Evolutionary conservation across 371 early-diverging fungal species (phyloP).

Genomic region (Mucor piriformis): DNA sequence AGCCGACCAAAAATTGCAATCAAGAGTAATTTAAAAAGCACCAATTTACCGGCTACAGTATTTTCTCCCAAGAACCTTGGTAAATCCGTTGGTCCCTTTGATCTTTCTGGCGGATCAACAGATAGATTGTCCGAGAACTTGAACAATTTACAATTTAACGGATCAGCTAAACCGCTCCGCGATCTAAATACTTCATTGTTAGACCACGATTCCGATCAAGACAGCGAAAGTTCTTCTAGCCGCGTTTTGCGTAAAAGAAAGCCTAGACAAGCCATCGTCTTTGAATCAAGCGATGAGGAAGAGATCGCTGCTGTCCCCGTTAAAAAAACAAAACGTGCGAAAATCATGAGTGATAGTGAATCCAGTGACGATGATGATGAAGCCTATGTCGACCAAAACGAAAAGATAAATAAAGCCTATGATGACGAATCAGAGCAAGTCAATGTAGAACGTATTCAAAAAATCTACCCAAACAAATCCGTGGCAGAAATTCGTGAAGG

Average conservation of each 20-base stretch:
- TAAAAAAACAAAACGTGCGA: not conserved
- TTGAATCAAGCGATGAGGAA: constrained; percentile 1
- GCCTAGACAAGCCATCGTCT: not conserved
- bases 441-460: constrained; percentile 9
- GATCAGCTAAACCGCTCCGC: not conserved
- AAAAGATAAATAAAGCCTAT: constrained; percentile 6
- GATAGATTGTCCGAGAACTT: constrained; percentile 3
- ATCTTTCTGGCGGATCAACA: not conserved
- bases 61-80: not conserved
- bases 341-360: constrained; percentile 4
- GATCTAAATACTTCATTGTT: not conserved
- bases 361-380: constrained; percentile 13
- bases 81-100: constrained; percentile 5
- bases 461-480: constrained; percentile 4
- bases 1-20: constrained; percentile 3
- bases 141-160: not conserved
- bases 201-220: not conserved
- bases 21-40: constrained; percentile 8
- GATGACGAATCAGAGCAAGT: not conserved
- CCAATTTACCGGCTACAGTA: not conserved
- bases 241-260: constrained; percentile 12
- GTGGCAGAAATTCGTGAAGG: constrained; percentile 7
- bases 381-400: constrained; percentile 23
- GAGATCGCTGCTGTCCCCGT: too few relatives aligned
- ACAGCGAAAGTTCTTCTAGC: not conserved